A percentile compares a stretch with the other conserved stretches of the same genome.
These are phyloP conservation scores for Sphaerulina vaccinii DNA, from an alignment of 2,329 filamentous ascomycete genomes.

Conservation along the genomic window DNA sequence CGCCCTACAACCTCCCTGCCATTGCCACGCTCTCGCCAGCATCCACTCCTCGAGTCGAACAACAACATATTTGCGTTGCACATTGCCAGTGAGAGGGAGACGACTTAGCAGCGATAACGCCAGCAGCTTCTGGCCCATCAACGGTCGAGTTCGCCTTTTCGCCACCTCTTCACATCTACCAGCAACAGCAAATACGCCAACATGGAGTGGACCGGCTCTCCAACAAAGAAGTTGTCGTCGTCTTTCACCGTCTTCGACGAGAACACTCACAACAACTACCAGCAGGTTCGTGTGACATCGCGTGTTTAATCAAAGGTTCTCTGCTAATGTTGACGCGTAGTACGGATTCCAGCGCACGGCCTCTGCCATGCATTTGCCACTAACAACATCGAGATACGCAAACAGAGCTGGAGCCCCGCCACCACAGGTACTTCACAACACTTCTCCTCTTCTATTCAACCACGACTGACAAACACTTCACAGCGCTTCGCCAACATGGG, in stretches of 20 bases:
- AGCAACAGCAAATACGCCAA: slow-evolving; percentile 10
- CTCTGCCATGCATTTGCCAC: slow-evolving; percentile 32
- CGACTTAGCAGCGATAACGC: background rate
- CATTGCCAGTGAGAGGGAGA: background rate
- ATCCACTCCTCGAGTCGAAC: background rate
- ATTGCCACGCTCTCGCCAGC: background rate
- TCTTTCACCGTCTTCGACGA: slow-evolving; percentile 29
- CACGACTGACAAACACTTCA: slow-evolving; percentile 10
- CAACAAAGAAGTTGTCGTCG: slow-evolving; percentile 24
- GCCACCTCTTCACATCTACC: background rate
- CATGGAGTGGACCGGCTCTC: slow-evolving; percentile 29
- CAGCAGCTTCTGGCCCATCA: background rate
- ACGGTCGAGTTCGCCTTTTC: background rate
- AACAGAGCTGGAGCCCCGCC: slow-evolving; percentile 31
- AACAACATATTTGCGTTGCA: background rate
- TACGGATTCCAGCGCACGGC: slow-evolving; percentile 27
- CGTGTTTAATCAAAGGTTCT: slow-evolving; percentile 3
- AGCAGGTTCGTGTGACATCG: slow-evolving; percentile 21
- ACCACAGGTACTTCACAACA: slow-evolving; percentile 25
- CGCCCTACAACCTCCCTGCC: background rate
- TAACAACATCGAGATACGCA: slow-evolving; percentile 40
- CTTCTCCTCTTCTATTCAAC: slow-evolving; percentile 23
- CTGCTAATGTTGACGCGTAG: slow-evolving; percentile 20
- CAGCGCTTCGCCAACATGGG: slow-evolving; percentile 19
- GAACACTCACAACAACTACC: slow-evolving; percentile 18